A percentile compares a stretch with the other conserved stretches of the same genome.
phyloP scores from a whole-genome alignment of 768 basidiomycete genomes.

The Tremella mesenterica region DNA sequence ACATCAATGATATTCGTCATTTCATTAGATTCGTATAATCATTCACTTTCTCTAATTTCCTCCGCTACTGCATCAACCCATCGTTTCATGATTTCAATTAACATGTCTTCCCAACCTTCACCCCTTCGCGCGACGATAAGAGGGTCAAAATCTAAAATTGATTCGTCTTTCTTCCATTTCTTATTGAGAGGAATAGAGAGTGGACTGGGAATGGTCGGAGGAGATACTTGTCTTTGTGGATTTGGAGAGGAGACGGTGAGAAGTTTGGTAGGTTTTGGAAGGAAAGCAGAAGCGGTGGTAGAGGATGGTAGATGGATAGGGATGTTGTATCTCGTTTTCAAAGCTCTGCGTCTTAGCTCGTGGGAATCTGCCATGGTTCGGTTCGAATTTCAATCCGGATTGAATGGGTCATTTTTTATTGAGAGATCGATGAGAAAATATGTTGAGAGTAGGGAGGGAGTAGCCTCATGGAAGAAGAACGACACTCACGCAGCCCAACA shows the following conservation, averaged over 20 bases:
- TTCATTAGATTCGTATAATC: no score
- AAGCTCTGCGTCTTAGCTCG: constrained; percentile 22
- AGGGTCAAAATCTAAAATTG: constrained; percentile 33
- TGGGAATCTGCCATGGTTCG: background rate
- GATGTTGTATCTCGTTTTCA: constrained; percentile 33
- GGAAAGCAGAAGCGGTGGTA: constrained; percentile 1
- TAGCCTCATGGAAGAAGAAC: background rate
- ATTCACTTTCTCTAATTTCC: constrained; percentile 12
- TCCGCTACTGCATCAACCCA: constrained; percentile 28
- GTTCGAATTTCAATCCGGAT: background rate
- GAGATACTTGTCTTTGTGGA: background rate
- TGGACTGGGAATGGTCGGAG: background rate
- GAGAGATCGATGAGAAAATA: no score
- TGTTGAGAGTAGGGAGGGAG: background rate
- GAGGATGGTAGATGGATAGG: constrained; percentile 8
- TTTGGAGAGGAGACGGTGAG: background rate
- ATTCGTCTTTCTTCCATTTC: background rate
- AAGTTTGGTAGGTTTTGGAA: background rate
- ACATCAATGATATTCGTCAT: no score
- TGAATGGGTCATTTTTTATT: background rate
- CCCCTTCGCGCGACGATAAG: constrained; percentile 30
- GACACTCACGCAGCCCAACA: constrained; percentile 41
- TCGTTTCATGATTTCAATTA: constrained; percentile 11
- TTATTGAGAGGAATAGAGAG: constrained; percentile 3
- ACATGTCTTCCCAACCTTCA: constrained; percentile 34